Evolutionary conservation across 2,329 filamentous ascomycete genomes (phyloP).

Genomic region (Ciborinia camelliae): DNA sequence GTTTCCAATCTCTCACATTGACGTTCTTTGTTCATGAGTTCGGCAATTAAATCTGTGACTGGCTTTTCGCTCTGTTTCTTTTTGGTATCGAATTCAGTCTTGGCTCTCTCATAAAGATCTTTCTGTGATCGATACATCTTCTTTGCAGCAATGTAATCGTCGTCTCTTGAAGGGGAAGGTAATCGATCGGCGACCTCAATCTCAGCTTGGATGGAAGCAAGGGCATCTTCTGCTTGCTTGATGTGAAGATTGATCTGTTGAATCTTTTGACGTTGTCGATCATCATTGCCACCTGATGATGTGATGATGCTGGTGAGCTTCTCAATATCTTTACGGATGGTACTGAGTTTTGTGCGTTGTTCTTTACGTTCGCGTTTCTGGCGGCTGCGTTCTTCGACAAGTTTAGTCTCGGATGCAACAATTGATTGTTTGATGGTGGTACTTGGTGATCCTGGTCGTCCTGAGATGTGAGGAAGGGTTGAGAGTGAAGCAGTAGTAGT

Average conservation of each 20-base stretch:
- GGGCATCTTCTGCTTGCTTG: conserved; percentile 60
- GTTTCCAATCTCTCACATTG: conserved; percentile 68
- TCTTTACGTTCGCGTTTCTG: conserved; percentile 72
- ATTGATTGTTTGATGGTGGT: conserved; percentile 77
- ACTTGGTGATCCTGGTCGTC: conserved; percentile 71
- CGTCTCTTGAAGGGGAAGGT: conserved; percentile 56
- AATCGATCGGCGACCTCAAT: conserved; percentile 63
- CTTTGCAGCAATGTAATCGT: conserved; percentile 50
- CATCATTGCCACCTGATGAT: conserved; percentile 69
- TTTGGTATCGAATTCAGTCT: conserved; percentile 55
- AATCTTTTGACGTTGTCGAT: conserved; percentile 71
- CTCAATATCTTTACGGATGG: conserved; percentile 71
- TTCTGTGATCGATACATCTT: conserved; percentile 51
- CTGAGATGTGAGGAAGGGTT: conserved; percentile 52
- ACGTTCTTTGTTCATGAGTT: conserved; percentile 59
- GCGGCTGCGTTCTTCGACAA: conserved; percentile 64
- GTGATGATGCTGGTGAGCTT: conserved; percentile 62
- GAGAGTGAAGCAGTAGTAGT: conserved; percentile 35
- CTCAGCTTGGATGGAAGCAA: conserved; percentile 52
- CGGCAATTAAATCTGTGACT: conserved; percentile 59
- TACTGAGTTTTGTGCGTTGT: conserved; percentile 65
- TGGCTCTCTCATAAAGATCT: conserved; percentile 44
- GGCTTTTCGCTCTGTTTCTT: conserved; percentile 62
- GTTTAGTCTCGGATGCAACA: conserved; percentile 64
- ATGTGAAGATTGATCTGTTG: conserved; percentile 73